Percentiles rank a stretch among this genome's conserved stretches.
Conservation (phyloP, 2,329 filamentous ascomycete species). For the Coleophoma cylindrospora region DNA sequence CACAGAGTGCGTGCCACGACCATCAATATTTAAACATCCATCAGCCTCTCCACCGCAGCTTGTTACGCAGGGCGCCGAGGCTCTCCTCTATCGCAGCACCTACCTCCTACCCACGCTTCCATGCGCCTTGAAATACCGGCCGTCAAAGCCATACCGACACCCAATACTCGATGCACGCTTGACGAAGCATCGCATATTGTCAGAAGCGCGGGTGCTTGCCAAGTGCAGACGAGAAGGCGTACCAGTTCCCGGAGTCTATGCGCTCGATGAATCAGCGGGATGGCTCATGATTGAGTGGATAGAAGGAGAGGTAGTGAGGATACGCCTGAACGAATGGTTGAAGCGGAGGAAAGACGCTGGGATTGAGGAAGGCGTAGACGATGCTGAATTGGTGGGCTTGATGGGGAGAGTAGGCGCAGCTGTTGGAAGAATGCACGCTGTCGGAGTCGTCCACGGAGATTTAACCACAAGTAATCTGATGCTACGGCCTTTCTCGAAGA, state of each 20-base stretch:
- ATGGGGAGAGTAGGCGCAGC: slow-evolving; percentile 67
- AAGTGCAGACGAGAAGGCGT: slow-evolving; percentile 77
- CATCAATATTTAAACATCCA: slow-evolving; percentile 34
- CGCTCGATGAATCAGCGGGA: slow-evolving; percentile 54
- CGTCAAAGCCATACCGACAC: slow-evolving; percentile 87
- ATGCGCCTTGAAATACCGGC: slow-evolving; percentile 86
- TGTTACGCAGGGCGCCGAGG: slow-evolving; percentile 92
- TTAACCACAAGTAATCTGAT: slow-evolving; percentile 97
- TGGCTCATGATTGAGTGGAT: slow-evolving; percentile 88
- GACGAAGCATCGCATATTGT: slow-evolving; percentile 79
- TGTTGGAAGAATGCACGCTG: slow-evolving; percentile 71
- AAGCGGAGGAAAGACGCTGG: slow-evolving; percentile 28
- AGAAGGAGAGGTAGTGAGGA: slow-evolving; percentile 64
- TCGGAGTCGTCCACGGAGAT: slow-evolving; percentile 91
- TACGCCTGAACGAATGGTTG: slow-evolving; percentile 66
- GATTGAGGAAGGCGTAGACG: slow-evolving; percentile 32
- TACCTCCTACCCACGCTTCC: slow-evolving; percentile 65
- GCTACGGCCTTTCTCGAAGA: slow-evolving; percentile 41
- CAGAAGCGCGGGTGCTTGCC: slow-evolving; percentile 81
- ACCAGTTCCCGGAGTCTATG: slow-evolving; percentile 76
- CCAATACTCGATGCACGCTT: slow-evolving; percentile 82
- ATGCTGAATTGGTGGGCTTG: slow-evolving; percentile 50
- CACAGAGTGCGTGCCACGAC: slow-evolving; percentile 9
- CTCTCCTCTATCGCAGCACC: slow-evolving; percentile 82
- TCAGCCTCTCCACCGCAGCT: slow-evolving; percentile 57